Evolutionary conservation across 306 rosid species (phyloP), one percentile per base, ranked within the genome.

Genomic region (Alnus glutinosa): DNA sequence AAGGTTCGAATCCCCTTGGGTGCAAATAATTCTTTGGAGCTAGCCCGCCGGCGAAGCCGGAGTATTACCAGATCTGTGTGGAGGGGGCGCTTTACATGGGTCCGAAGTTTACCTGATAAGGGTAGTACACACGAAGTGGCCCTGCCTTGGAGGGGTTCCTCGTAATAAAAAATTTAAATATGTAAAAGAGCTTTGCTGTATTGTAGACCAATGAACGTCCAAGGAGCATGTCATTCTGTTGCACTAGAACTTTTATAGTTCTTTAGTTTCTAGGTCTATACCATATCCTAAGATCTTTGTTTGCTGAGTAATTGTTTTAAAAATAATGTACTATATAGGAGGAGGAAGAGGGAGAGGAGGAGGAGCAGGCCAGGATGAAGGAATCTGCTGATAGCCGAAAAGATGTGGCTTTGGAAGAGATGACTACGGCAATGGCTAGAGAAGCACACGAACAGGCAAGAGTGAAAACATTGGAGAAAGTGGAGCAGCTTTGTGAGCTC

Each of bases 401-500:
- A 39, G 97, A 92, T 79, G 84, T 85, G 86, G 92, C 97, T 23
- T 73, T 91, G 86, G 88, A 89, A 71, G 98, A 95, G 89, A 92
- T 88, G 92, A 84, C 71, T 74, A 78, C 83, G 82, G 89, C 98
- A 74, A 89, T 89, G 0, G 93, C 92, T 78, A 82, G 85, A 70
- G 97, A 94, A 80, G 97, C 96, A 74, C 88, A 81, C 18, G 87
- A 88, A 76, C 97, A 84, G 79, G 97, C 88, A 44, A 88, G 84
- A 89, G 87, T 75, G 73, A 90, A 88, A 81, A 75, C 97, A 67
- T 16, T 85, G 64, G 98, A 95, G 83, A 89, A 92, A 86, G 88
- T 91, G 82, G 98, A 91, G 86, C 94, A 95, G 80, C 87, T 95
- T 23, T 92, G 97, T 44, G 97, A 95, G 84, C 74, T 95, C 83